Base-by-base conservation (phyloP, 2,329 filamentous ascomycete genomes). In the Pseudopyricularia javanii region DNA sequence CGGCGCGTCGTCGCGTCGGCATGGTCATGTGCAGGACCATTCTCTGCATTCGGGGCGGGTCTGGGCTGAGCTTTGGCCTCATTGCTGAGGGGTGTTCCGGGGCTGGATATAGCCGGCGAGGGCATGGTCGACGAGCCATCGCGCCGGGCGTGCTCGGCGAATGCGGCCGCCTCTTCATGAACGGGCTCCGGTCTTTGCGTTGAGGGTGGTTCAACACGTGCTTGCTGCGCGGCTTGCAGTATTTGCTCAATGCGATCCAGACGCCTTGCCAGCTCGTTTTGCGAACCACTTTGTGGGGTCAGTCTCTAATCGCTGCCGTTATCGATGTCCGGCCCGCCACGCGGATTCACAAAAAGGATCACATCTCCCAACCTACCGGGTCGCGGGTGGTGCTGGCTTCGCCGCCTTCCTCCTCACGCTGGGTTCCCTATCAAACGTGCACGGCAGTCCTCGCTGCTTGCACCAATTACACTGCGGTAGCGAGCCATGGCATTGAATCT, bases 401-500 rank as follows among this genome's bases (percentile, higher is more conserved):
- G 51, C 30, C 30, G 30, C 32, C 40, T 22, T 53, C 14, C 33
- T 53, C 45, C 26, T 53, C 28, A 52, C 43, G 14, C 51, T 37
- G 8, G 34, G 34, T 12, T 47, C 51, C 20, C 51, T 34, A n/a
- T 35, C 47, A 33, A 35, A 53, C 14, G 53, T 56, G 24, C 55
- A 56, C 8, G 52, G 49, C 6, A 56, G 33, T 9, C 49, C 50
- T 34, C 55, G 55, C 26, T 55, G 52, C 26, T 55, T 56, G 34
- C 55, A 56, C 49, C 55, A 55, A 43, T 55, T 55, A 50, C 55
- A 56, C 40, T 56, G 53, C 3, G 55, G 55, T 7, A 54, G 47
- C 17, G 55, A 50, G 9, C 54, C 52, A 22, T 56, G 53, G 30
- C 55, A 56, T 26, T 55, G 55, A 28, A 56, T 56, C 55, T 56